A percentile compares a stretch with the other conserved stretches of the same genome.
phyloP scores from a whole-genome alignment of 2,329 filamentous ascomycete species.

The Diaporthe nobilis region DNA sequence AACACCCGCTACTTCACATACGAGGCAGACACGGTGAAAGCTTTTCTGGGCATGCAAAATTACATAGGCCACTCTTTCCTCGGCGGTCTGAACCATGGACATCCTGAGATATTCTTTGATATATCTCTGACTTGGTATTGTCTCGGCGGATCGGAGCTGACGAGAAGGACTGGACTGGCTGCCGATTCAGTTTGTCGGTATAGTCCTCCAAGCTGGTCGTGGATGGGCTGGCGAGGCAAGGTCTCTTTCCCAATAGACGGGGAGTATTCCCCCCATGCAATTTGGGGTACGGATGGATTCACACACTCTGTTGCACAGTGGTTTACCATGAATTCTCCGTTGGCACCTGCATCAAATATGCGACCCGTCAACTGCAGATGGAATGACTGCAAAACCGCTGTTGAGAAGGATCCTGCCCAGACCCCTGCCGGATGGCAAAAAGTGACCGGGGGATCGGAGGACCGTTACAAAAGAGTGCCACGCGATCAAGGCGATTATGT shows the following conservation, averaged over 20 bases:
- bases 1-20: not conserved
- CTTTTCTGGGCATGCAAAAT: not conserved
- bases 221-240: not conserved
- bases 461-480: not conserved
- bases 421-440: not conserved
- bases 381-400: not conserved
- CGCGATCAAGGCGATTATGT: not conserved
- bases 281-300: too few species aligned
- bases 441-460: too few species aligned
- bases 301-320: not conserved
- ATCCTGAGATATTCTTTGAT: not conserved
- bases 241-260: fast-evolving
- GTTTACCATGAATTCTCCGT: not conserved
- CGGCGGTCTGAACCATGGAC: not conserved
- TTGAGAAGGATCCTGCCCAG: not conserved
- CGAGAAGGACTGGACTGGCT: not conserved
- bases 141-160: too few species aligned
- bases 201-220: not conserved
- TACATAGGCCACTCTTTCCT: not conserved
- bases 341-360: not conserved
- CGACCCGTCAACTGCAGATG: not conserved
- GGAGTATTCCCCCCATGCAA: not conserved
- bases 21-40: not conserved
- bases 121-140: not conserved
- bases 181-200: not conserved